These are phyloP conservation scores for Phytophthora tentaculata DNA, from an alignment of 352 stramenopile genomes.

Conservation along the genomic window DNA sequence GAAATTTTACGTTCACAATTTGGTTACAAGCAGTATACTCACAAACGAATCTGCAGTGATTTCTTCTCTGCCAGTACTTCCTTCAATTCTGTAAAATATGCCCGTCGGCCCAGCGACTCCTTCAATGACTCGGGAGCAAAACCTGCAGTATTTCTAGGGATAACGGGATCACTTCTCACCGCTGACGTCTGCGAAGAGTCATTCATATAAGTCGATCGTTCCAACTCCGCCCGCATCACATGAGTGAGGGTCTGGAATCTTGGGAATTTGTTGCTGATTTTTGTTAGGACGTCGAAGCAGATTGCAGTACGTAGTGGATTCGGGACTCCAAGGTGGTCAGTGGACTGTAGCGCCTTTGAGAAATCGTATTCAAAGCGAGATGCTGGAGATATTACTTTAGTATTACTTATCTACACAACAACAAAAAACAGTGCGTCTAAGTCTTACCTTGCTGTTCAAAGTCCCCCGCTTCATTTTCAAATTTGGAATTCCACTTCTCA, in stretches of 20 bases:
- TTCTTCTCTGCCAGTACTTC: conserved; percentile 47
- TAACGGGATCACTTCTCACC: neutral
- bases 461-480: conserved; percentile 25
- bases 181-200: neutral
- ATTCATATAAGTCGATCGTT: conserved; percentile 52
- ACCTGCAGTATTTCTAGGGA: neutral
- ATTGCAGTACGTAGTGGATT: conserved; percentile 69
- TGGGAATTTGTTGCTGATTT: conserved; percentile 51
- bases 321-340: conserved; percentile 55
- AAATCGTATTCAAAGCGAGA: conserved; percentile 58
- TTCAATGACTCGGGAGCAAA: conserved; percentile 24
- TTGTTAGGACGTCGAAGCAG: conserved; percentile 57
- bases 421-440: too few species aligned
- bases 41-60: conserved; percentile 46
- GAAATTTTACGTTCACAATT: neutral
- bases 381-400: conserved; percentile 11
- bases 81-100: conserved; percentile 68
- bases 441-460: conserved; percentile 36
- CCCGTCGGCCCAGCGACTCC: conserved; percentile 39
- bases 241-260: conserved; percentile 55
- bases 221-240: conserved; percentile 43
- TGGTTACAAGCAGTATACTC: conserved; percentile 1
- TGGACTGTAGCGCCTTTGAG: conserved; percentile 52
- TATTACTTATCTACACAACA: too few species aligned
- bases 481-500: conserved; percentile 40